phyloP scores from a whole-genome alignment of 352 stramenopile species.

The Phytophthora melonis region DNA sequence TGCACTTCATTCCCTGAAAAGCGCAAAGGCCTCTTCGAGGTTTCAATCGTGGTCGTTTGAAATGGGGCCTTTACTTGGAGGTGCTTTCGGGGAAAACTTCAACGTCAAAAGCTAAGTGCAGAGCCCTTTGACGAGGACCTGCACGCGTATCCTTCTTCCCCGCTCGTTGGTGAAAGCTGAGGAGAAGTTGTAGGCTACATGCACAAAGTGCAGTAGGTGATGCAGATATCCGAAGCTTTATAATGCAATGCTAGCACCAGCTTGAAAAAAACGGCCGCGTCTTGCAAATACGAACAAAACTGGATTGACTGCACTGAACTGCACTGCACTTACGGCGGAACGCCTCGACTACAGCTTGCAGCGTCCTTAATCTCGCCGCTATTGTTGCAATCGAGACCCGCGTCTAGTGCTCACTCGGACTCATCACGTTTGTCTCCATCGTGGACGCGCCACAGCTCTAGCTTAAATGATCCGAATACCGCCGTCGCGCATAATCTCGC shows the following conservation, averaged over 20 bases:
- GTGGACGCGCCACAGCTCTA: conserved; percentile 16
- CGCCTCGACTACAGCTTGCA: conserved; percentile 16
- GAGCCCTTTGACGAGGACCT: too few relatives aligned
- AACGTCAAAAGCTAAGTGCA: too few relatives aligned
- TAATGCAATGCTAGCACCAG: not conserved
- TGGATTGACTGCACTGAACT: conserved; percentile 40
- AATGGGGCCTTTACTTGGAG: too few relatives aligned
- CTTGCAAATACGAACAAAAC: conserved; percentile 30
- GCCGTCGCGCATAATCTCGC: conserved; percentile 80
- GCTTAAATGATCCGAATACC: conserved; percentile 51
- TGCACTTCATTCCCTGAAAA: too few relatives aligned
- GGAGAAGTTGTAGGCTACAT: too few relatives aligned
- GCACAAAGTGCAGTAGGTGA: too few relatives aligned
- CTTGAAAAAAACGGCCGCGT: not conserved
- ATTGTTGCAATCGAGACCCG: conserved; percentile 23
- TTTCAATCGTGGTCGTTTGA: too few relatives aligned
- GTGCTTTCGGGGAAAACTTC: too few relatives aligned
- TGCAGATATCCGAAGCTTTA: not conserved
- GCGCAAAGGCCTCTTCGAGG: too few relatives aligned
- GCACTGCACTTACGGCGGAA: conserved; percentile 9
- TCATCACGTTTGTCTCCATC: conserved; percentile 20
- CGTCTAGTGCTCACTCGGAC: conserved; percentile 15
- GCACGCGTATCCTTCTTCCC: too few relatives aligned
- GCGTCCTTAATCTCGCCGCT: not conserved
- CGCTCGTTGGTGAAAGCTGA: too few relatives aligned